These are phyloP conservation scores for Argentina anserina DNA, from an alignment of 306 rosid species.

Conservation along the genomic window DNA sequence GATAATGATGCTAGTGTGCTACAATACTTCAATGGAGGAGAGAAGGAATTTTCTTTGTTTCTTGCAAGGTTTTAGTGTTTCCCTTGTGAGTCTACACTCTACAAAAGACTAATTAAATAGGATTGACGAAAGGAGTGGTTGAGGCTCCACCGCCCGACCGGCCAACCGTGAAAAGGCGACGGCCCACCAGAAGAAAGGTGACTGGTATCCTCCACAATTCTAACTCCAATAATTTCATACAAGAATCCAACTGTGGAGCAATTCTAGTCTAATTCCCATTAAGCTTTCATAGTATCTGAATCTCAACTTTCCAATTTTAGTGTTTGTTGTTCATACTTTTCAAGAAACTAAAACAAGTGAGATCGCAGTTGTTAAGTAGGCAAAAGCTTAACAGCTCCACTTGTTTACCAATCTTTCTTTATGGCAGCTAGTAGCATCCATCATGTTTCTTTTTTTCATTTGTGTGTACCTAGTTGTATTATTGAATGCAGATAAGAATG, in stretches of 20 bases:
- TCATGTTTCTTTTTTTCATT: neutral
- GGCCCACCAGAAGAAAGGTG: slow-evolving; percentile 26
- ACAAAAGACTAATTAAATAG: neutral
- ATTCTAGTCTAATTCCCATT: neutral
- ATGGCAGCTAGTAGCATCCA: slow-evolving; percentile 8
- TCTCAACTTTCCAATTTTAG: slow-evolving; percentile 9
- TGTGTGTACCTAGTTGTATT: neutral
- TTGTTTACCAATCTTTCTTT: slow-evolving; percentile 2
- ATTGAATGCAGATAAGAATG: neutral
- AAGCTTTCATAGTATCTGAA: neutral
- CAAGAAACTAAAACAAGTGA: neutral
- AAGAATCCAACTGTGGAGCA: slow-evolving; percentile 9
- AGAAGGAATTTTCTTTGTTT: neutral
- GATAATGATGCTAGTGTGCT: neutral
- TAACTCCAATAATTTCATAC: slow-evolving; percentile 9
- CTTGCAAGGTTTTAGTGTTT: neutral
- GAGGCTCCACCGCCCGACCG: slow-evolving; percentile 28
- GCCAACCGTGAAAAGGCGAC: slow-evolving; percentile 29
- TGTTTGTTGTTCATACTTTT: neutral
- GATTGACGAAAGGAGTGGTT: slow-evolving; percentile 19
- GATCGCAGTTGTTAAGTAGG: neutral
- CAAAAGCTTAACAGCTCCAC: slow-evolving; percentile 7
- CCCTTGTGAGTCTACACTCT: neutral
- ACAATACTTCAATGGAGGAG: neutral
- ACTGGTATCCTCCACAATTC: slow-evolving; percentile 24